A percentile compares a stretch with the other conserved stretches of the same genome.
These are phyloP conservation scores for Fagopyrum esculentum DNA, from an alignment of 148 eudicot genomes.

Conservation along the genomic window DNA sequence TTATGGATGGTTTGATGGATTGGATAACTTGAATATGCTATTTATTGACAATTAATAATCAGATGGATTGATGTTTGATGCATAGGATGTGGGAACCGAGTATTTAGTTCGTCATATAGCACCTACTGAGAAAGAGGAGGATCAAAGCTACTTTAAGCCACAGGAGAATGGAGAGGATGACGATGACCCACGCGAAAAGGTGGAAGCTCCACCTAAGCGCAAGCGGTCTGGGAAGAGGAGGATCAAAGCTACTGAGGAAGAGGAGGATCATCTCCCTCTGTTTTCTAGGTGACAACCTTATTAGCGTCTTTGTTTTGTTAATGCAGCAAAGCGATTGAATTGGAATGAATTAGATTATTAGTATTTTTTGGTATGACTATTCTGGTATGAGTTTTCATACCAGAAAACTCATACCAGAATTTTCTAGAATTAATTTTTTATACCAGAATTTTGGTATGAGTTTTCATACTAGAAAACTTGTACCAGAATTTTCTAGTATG, in stretches of 20 bases:
- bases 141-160: constrained; percentile 73
- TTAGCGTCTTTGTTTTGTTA: too few species aligned
- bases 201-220: constrained; percentile 20
- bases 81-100: constrained; percentile 63
- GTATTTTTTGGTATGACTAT: too few species aligned
- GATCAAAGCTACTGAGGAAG: constrained; percentile 33
- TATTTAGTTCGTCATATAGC: constrained; percentile 64
- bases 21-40: not conserved
- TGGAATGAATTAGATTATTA: too few species aligned
- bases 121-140: constrained; percentile 72
- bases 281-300: not conserved
- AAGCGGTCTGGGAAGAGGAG: constrained; percentile 34
- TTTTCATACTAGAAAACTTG: too few species aligned
- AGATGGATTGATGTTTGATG: not conserved
- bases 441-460: too few species aligned
- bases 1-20: not conserved
- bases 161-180: constrained; percentile 62
- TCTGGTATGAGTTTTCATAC: too few species aligned
- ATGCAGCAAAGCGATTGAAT: too few species aligned
- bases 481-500: too few species aligned
- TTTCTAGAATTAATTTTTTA: too few species aligned
- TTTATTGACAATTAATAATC: not conserved
- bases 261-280: constrained; percentile 29
- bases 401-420: too few species aligned
- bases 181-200: constrained; percentile 37